A percentile compares a stretch with the other conserved stretches of the same genome.
Conservation (phyloP, 2,329 filamentous ascomycete species). For the Juglanconis sp. region DNA sequence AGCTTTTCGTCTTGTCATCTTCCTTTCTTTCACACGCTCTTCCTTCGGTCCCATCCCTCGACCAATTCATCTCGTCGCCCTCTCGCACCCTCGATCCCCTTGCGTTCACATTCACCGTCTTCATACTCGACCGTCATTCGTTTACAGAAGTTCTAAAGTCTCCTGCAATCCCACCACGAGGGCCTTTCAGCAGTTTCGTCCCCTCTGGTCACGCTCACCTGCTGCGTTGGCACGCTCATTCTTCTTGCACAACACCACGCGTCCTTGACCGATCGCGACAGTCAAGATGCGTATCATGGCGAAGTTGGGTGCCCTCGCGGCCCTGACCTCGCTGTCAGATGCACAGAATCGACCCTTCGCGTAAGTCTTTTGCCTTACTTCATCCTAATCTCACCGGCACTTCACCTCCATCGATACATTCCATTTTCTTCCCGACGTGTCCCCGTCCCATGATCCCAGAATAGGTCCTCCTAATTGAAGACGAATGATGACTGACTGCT, state of each 20-base stretch:
- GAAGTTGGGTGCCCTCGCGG: constrained; percentile 34
- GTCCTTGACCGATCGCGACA: not conserved
- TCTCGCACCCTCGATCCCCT: not conserved
- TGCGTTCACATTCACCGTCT: not conserved
- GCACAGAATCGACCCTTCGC: constrained; percentile 31
- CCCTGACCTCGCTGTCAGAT: constrained; percentile 32
- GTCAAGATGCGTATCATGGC: constrained; percentile 37
- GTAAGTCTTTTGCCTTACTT: constrained; percentile 26
- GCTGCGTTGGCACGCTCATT: not conserved
- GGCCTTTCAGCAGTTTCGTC: not conserved
- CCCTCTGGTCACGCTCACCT: not conserved
- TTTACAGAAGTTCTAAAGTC: constrained; percentile 3
- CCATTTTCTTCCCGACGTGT: too few relatives aligned
- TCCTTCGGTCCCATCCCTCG: constrained; percentile 7
- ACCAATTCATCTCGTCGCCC: constrained; percentile 1
- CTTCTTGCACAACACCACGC: not conserved
- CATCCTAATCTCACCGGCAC: not conserved
- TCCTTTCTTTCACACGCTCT: constrained; percentile 13
- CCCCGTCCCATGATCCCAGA: not conserved
- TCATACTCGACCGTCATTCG: constrained; percentile 11
- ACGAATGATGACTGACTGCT: constrained; percentile 6
- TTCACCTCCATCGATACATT: not conserved
- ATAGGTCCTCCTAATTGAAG: constrained; percentile 16
- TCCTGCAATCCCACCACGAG: not conserved
- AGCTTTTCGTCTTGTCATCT: constrained; percentile 12